These are phyloP conservation scores for Penicillium sp. DNA, from an alignment of 2,329 filamentous ascomycete species.

Conservation along the genomic window DNA sequence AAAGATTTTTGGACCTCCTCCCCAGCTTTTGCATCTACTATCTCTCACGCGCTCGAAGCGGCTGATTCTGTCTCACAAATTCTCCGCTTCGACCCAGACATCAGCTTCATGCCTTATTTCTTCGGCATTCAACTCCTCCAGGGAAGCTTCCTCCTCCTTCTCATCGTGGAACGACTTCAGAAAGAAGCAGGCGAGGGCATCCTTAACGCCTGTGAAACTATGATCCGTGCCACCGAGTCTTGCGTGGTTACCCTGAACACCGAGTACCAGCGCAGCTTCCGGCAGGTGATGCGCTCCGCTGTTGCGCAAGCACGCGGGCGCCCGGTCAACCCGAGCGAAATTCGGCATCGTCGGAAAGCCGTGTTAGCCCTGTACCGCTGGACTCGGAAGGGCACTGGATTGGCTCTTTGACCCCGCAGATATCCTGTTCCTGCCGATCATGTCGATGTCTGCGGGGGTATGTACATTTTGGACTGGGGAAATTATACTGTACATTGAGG, in stretches of 20 bases:
- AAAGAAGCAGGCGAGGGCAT: constrained; percentile 83
- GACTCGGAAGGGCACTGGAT: constrained; percentile 85
- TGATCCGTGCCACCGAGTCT: constrained; percentile 87
- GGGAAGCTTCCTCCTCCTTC: constrained; percentile 80
- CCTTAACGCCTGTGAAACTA: constrained; percentile 86
- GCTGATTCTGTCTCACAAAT: constrained; percentile 87
- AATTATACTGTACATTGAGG: neutral
- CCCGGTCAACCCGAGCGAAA: constrained; percentile 81
- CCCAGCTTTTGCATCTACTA: constrained; percentile 82
- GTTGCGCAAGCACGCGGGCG: constrained; percentile 83
- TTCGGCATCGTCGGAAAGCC: constrained; percentile 80
- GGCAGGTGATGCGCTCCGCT: constrained; percentile 91
- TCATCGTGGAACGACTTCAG: constrained; percentile 88
- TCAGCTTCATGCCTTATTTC: constrained; percentile 97
- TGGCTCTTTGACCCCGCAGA: constrained; percentile 55
- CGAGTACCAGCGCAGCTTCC: constrained; percentile 94
- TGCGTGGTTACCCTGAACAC: constrained; percentile 91
- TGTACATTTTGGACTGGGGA: neutral
- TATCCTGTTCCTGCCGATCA: constrained; percentile 9
- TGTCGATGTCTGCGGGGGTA: neutral
- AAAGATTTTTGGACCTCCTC: constrained; percentile 94
- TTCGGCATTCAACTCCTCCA: constrained; percentile 92
- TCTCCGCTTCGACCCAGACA: constrained; percentile 83
- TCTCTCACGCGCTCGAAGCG: constrained; percentile 82
- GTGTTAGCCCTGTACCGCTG: constrained; percentile 84